phyloP scores from a whole-genome alignment of 768 basidiomycete species.

The Tylopilus felleus region DNA sequence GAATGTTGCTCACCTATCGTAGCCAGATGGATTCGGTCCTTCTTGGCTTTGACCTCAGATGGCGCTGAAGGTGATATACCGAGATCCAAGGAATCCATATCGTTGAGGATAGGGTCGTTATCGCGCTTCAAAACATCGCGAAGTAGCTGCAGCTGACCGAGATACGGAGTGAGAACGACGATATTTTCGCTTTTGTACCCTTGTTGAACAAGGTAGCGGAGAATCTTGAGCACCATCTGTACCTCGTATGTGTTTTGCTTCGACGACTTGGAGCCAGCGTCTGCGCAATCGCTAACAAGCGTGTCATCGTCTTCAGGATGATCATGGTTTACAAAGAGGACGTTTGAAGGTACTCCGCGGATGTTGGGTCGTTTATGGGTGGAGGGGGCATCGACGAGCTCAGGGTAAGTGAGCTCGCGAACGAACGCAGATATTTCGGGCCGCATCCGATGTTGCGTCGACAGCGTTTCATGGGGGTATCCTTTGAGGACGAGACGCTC shows the following conservation, averaged over 20 bases:
- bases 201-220: conserved; percentile 63
- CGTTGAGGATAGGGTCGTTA: conserved; percentile 58
- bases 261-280: conserved; percentile 45
- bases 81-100: conserved; percentile 58
- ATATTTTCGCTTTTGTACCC: conserved; percentile 60
- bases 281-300: conserved; percentile 41
- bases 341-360: conserved; percentile 51
- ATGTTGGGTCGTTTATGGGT: conserved; percentile 50
- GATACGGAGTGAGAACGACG: conserved; percentile 68
- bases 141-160: conserved; percentile 57
- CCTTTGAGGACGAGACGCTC: conserved; percentile 60
- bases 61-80: conserved; percentile 44
- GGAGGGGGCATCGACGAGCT: conserved; percentile 51
- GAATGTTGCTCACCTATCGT: conserved; percentile 52
- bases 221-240: conserved; percentile 60
- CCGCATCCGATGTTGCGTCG: conserved; percentile 67
- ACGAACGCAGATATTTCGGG: conserved; percentile 66
- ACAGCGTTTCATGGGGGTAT: conserved; percentile 58
- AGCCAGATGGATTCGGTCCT: conserved; percentile 47
- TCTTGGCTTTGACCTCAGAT: conserved; percentile 37
- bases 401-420: conserved; percentile 63
- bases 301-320: conserved; percentile 50
- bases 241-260: conserved; percentile 62
- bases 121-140: conserved; percentile 41
- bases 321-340: conserved; percentile 60